Conservation (phyloP, 345 rosid genomes). For the Dimocarpus longan region DNA sequence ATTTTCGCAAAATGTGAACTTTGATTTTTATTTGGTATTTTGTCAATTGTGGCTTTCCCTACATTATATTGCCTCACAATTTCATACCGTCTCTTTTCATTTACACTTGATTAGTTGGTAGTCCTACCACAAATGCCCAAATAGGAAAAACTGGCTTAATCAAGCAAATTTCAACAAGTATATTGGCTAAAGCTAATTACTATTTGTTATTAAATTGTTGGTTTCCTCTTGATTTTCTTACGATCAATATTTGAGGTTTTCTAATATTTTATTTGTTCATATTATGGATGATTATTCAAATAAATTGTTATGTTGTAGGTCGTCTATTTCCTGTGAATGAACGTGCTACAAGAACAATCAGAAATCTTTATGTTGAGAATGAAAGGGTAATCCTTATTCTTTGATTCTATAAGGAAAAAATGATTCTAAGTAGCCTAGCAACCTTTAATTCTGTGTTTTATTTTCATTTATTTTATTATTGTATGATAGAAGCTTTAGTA, state of each 20-base stretch:
- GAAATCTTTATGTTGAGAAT: slow-evolving; percentile 88
- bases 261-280: neutral
- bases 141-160: neutral
- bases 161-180: neutral
- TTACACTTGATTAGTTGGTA: neutral
- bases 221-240: slow-evolving; percentile 3
- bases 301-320: slow-evolving; percentile 44
- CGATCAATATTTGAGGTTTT: neutral
- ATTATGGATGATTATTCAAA: slow-evolving; percentile 9
- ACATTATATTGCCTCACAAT: neutral
- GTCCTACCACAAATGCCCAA: neutral
- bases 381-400: slow-evolving; percentile 71
- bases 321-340: slow-evolving; percentile 76
- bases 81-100: neutral
- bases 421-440: neutral
- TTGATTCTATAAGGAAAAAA: neutral
- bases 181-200: neutral
- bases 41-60: neutral
- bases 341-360: slow-evolving; percentile 87
- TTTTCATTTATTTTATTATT: neutral
- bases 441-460: neutral
- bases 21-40: neutral
- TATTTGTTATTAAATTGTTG: neutral
- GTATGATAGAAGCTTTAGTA: neutral
- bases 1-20: slow-evolving; percentile 25